Percentiles rank a stretch among this genome's conserved stretches.
phyloP scores from a whole-genome alignment of 495 filamentous ascomycete species.

The Xylaria cubensis region DNA sequence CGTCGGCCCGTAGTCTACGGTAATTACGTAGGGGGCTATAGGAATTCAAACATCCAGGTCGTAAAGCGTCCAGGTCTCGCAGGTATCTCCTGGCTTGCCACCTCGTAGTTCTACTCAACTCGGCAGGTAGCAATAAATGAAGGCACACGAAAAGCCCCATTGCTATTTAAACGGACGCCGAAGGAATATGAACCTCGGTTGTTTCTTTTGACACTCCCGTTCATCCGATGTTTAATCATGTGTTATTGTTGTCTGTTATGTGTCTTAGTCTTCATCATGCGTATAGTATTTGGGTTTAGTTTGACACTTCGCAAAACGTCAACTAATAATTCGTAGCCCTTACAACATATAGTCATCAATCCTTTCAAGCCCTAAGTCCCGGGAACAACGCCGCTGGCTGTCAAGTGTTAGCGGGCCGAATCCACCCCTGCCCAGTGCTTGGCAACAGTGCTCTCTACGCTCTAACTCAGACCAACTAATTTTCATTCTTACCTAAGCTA shows the following conservation, averaged over 20 bases:
- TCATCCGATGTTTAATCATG: background rate
- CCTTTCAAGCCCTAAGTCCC: background rate
- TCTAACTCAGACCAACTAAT: background rate
- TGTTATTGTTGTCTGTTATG: background rate
- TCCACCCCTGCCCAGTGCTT: background rate
- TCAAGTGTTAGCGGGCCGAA: background rate
- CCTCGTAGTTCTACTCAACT: background rate
- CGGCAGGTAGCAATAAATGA: conserved; percentile 4
- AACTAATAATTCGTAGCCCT: background rate
- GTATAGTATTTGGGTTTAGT: background rate
- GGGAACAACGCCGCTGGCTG: background rate
- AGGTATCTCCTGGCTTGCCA: background rate
- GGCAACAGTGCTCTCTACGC: background rate
- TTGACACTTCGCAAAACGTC: background rate
- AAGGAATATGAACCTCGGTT: background rate
- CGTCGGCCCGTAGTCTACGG: background rate
- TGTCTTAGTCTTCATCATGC: background rate
- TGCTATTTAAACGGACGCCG: background rate
- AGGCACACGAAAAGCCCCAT: background rate
- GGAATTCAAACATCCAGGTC: background rate
- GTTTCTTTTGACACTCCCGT: background rate
- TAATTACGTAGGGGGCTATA: background rate
- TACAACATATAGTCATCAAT: background rate
- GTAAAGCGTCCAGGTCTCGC: background rate
- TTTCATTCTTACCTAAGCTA: background rate